A percentile compares a stretch with the other conserved stretches of the same genome.
Conservation (phyloP, 1,284 basidiomycete genomes). For the Cerrena zonata region DNA sequence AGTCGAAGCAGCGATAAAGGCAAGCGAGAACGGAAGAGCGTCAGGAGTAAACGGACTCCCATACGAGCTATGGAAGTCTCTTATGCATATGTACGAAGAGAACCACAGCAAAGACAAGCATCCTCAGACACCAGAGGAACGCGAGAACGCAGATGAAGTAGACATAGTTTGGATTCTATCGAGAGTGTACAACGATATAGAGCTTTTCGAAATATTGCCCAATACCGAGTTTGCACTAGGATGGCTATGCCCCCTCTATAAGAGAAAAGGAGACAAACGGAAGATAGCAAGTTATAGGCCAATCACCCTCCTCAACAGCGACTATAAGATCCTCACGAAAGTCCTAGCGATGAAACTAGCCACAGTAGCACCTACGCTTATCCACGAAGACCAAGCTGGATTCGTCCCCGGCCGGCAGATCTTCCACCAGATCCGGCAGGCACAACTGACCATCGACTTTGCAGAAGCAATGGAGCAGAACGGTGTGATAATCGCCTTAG, state of each 20-base stretch:
- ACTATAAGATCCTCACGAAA: slow-evolving; percentile 13
- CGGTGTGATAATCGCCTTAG: slow-evolving; percentile 10
- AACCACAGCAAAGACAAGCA: no score
- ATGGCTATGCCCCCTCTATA: slow-evolving; percentile 32
- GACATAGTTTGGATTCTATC: slow-evolving; percentile 13
- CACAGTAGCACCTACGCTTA: slow-evolving; percentile 6
- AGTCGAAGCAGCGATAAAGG: neutral
- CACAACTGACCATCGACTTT: slow-evolving; percentile 18
- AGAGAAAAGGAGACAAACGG: slow-evolving; percentile 27
- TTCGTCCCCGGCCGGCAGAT: slow-evolving; percentile 24
- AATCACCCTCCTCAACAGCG: slow-evolving; percentile 27
- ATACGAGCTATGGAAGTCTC: slow-evolving; percentile 21
- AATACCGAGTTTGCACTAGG: slow-evolving; percentile 21
- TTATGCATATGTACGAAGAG: no score
- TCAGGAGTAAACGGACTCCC: slow-evolving; percentile 18
- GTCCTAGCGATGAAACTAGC: slow-evolving; percentile 16
- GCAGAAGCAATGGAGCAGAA: slow-evolving; percentile 20
- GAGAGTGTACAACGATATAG: slow-evolving; percentile 16
- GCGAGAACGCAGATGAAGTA: neutral
- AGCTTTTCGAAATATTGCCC: slow-evolving; percentile 8
- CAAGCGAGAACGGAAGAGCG: slow-evolving; percentile 4
- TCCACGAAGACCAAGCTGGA: slow-evolving; percentile 26
- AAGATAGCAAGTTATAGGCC: slow-evolving; percentile 29
- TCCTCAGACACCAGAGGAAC: no score
- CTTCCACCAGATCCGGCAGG: slow-evolving; percentile 19